phyloP scores from a whole-genome alignment of 768 basidiomycete species.

The Podaxis mareebaensis region DNA sequence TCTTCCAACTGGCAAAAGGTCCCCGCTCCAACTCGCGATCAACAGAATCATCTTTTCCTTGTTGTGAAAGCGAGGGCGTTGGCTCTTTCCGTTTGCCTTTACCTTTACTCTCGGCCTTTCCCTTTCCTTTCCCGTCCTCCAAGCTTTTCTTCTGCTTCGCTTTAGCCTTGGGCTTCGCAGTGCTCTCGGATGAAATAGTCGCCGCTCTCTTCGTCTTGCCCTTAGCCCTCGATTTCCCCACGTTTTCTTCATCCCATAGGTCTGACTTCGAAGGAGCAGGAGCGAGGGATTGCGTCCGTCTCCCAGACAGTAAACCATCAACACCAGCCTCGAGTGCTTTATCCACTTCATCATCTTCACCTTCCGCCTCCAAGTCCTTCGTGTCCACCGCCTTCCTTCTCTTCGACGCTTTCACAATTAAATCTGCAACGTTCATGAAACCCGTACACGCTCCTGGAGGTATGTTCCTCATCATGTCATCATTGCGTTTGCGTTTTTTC shows the following conservation, averaged over 20 bases:
- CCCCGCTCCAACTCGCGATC: conserved; percentile 58
- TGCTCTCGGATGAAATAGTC: conserved; percentile 26
- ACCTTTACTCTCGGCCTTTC: conserved; percentile 35
- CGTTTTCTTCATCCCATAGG: conserved; percentile 1
- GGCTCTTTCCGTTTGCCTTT: conserved; percentile 25
- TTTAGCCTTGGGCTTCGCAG: conserved; percentile 1
- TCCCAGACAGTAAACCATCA: conserved; percentile 32
- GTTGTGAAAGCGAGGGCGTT: conserved; percentile 19
- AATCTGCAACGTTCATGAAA: conserved; percentile 69
- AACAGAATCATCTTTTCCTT: conserved; percentile 52
- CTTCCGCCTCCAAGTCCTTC: conserved; percentile 51
- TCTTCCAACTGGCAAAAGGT: conserved; percentile 16
- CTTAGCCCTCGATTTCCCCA: conserved; percentile 32
- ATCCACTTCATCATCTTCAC: conserved; percentile 69
- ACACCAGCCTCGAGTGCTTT: conserved; percentile 64
- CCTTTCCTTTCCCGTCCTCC: conserved; percentile 20
- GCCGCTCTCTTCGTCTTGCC: conserved; percentile 43
- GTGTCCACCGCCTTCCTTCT: conserved; percentile 46
- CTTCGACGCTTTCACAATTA: conserved; percentile 52
- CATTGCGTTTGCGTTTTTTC: conserved; percentile 70
- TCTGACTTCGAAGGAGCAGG: conserved; percentile 28
- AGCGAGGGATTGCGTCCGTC: conserved; percentile 52
- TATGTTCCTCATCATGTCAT: conserved; percentile 67
- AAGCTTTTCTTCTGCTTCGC: not conserved
- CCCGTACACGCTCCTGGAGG: conserved; percentile 70